A percentile compares a stretch with the other conserved stretches of the same genome.
Evolutionary conservation across 345 rosid species (phyloP).

Genomic region (Lumnitzera racemosa): DNA sequence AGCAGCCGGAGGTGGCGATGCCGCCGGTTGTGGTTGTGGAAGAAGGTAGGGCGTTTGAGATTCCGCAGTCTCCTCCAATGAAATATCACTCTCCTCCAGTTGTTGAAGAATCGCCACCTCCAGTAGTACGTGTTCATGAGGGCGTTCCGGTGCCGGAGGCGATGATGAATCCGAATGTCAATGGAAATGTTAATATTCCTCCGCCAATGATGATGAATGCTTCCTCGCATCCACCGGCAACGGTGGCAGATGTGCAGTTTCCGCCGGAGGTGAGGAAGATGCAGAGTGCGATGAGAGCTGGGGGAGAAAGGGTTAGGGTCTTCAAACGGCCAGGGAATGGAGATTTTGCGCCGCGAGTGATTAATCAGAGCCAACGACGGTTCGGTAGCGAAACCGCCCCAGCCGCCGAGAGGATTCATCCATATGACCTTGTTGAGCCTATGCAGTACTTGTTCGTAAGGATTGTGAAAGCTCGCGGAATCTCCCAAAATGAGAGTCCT

Average conservation of each 20-base stretch:
- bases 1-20: constrained; percentile 8
- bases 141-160: constrained; percentile 15
- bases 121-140: constrained; percentile 15
- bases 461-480: constrained; percentile 74
- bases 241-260: constrained; percentile 16
- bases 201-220: constrained; percentile 1
- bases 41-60: constrained; percentile 49
- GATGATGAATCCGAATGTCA: constrained; percentile 7
- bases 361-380: constrained; percentile 22
- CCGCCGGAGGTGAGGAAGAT: constrained; percentile 62
- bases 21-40: constrained; percentile 41
- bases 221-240: background rate
- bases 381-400: constrained; percentile 15
- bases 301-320: constrained; percentile 52
- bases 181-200: background rate
- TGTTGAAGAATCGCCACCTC: constrained; percentile 52
- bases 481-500: constrained; percentile 53
- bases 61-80: constrained; percentile 12
- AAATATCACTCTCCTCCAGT: constrained; percentile 40
- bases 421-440: constrained; percentile 79
- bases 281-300: constrained; percentile 32
- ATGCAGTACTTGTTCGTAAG: constrained; percentile 75
- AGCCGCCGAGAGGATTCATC: constrained; percentile 38
- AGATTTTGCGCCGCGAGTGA: constrained; percentile 68
- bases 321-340: constrained; percentile 39